phyloP scores from a whole-genome alignment of 1,284 basidiomycete genomes.

The Inonotus obliquus region DNA sequence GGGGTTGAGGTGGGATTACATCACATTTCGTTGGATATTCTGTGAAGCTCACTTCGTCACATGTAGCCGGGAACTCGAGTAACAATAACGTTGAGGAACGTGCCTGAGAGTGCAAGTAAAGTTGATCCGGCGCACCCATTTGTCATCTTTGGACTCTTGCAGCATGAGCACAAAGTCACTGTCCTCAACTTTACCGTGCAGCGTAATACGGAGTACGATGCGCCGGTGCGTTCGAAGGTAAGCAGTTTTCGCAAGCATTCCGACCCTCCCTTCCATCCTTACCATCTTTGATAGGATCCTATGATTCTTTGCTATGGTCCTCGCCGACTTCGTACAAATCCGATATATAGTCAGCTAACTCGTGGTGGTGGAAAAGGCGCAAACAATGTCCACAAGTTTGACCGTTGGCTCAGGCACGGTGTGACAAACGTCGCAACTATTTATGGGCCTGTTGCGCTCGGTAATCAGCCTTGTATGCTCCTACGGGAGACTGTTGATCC shows the following conservation, averaged over 20 bases:
- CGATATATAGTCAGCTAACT: conserved; percentile 90
- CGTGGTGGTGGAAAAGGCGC: conserved; percentile 84
- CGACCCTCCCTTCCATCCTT: background rate
- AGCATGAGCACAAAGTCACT: conserved; percentile 96
- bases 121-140: conserved; percentile 46
- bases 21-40: background rate
- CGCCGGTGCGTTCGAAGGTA: conserved; percentile 88
- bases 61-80: conserved; percentile 76
- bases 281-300: conserved; percentile 58
- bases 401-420: conserved; percentile 87
- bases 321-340: conserved; percentile 78
- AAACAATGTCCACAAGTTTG: conserved; percentile 98
- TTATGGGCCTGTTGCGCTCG: conserved; percentile 89
- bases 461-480: conserved; percentile 76
- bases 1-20: conserved; percentile 63
- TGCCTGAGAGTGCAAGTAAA: conserved; percentile 50
- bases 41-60: conserved; percentile 10
- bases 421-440: conserved; percentile 79
- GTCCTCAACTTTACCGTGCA: conserved; percentile 92
- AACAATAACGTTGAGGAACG: conserved; percentile 67
- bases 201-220: conserved; percentile 92
- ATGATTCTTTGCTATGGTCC: conserved; percentile 88
- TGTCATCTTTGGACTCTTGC: conserved; percentile 78
- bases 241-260: conserved; percentile 11
- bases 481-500: conserved; percentile 61